Base-by-base conservation (phyloP, 1,139 yeast genomes). In the Yamadazyma sp. region DNA sequence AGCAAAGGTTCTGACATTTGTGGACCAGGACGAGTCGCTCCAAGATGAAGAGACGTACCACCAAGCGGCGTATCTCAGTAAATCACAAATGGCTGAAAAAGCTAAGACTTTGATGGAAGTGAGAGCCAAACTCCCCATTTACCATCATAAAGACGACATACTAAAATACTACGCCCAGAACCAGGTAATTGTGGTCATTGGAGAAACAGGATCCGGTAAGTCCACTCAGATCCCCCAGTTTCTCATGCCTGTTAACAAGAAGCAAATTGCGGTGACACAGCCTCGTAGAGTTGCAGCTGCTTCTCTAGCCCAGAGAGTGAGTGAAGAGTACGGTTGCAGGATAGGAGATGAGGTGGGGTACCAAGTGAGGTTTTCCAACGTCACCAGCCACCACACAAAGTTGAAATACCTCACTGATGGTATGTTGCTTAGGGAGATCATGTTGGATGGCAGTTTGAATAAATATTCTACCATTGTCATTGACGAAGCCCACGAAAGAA, bases 241-340 rank as follows among this genome's bases (percentile, higher is more conserved):
- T 53, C 61, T 92, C 26, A 72, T 83, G 65, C 73, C 75, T 0
- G 52, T 61, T 25, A 70, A 67, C 42, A 60, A 64, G 23, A 79
- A 78, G 43, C 70, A 76, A 22, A 82, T 92, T 13, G 97, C 95
- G 0, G 90, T 92, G 6, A 92, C 98, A 0, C 98, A 92, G 63
- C 98, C 98, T 2, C 82, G 98, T 64, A 77, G 98, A 57, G 98
- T 92, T 25, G 98, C 98, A 1, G 98, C 98, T 2, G 88, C 94
- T 35, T 89, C 89, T 44, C 73, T 92, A 56, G 98, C 98, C 0
- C 78, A 85, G 18, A 82, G 98, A 64, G 98, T 92, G 2, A 80
- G 96, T 16, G 90, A 87, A 51, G 98, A 92, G 59, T 73, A 76
- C 53, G 96, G 96, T 0, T 78, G 86, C 45, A 59, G 58, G 11